Evolutionary conservation across 345 rosid genomes (phyloP).

Genomic region (Anacardium occidentale): DNA sequence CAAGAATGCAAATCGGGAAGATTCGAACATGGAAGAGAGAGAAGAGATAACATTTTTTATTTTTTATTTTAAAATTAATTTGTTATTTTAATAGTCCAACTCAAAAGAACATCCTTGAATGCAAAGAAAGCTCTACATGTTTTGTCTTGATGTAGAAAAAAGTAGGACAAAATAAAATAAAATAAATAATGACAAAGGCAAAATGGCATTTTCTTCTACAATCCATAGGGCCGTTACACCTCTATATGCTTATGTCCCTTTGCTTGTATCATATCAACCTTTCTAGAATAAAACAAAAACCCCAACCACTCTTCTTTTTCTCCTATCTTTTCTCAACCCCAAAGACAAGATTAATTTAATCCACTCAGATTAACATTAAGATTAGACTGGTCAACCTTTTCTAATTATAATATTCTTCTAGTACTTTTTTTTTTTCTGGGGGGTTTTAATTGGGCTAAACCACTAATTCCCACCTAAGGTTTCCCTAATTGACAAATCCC

Average conservation of each 20-base stretch:
- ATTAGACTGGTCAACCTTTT: constrained; percentile 13
- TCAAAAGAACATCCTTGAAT: constrained; percentile 15
- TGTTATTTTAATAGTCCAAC: constrained; percentile 1
- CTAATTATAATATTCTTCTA: not conserved
- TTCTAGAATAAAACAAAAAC: constrained; percentile 42
- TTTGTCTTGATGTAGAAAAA: constrained; percentile 22
- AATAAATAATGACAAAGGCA: not conserved
- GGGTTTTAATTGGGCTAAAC: too few species aligned
- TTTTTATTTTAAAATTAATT: not conserved
- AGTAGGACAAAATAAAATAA: not conserved
- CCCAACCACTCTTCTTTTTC: constrained; percentile 33
- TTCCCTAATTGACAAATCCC: too few species aligned
- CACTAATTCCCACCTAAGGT: too few species aligned
- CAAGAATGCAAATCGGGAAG: not conserved
- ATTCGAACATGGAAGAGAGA: not conserved
- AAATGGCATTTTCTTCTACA: constrained; percentile 14
- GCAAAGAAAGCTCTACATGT: constrained; percentile 23
- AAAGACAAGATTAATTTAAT: constrained; percentile 7
- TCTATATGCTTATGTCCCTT: constrained; percentile 24
- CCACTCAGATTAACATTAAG: not conserved
- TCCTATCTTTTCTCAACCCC: not conserved
- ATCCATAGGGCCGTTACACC: constrained; percentile 17
- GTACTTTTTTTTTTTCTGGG: not conserved
- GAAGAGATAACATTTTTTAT: not conserved
- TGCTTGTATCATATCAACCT: constrained; percentile 28